A percentile compares a stretch with the other conserved stretches of the same genome.
These are phyloP conservation scores for Backusella macrospora DNA, from an alignment of 192 early-diverging fungal genomes.

Conservation along the genomic window DNA sequence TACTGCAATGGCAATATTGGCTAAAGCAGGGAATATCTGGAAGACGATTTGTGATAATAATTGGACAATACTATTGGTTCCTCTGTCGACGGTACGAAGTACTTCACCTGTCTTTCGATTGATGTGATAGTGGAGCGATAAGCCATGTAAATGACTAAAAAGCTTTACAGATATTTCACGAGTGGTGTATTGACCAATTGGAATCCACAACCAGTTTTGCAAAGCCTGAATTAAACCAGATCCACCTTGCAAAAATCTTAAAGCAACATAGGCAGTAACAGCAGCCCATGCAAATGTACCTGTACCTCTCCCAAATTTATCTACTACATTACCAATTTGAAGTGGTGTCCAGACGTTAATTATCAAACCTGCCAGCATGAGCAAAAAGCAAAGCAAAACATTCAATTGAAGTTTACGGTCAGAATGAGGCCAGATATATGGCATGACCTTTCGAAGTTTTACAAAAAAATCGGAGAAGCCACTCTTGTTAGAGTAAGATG, in stretches of 20 bases:
- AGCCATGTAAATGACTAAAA: constrained; percentile 84
- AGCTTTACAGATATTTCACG: constrained; percentile 85
- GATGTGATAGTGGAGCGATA: constrained; percentile 90
- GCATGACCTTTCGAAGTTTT: constrained; percentile 69
- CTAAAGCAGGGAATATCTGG: constrained; percentile 86
- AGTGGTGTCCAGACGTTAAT: constrained; percentile 86
- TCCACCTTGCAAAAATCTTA: constrained; percentile 76
- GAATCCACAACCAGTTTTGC: constrained; percentile 90
- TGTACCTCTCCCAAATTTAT: constrained; percentile 33
- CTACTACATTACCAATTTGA: constrained; percentile 81
- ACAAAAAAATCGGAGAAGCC: constrained; percentile 43
- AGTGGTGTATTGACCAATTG: constrained; percentile 91
- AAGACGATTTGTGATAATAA: constrained; percentile 83
- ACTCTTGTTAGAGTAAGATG: constrained; percentile 18
- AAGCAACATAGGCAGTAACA: constrained; percentile 60
- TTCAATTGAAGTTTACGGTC: constrained; percentile 62
- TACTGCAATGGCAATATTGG: constrained; percentile 85
- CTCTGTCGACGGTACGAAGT: constrained; percentile 86
- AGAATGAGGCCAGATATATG: constrained; percentile 81
- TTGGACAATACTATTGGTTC: constrained; percentile 71
- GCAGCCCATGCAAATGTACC: constrained; percentile 44
- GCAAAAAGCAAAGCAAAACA: constrained; percentile 69
- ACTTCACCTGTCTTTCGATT: constrained; percentile 95
- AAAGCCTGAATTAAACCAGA: constrained; percentile 70
- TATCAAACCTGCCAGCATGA: constrained; percentile 66